These are phyloP conservation scores for Botryotinia narcissicola DNA, from an alignment of 2,329 filamentous ascomycete genomes.

Conservation along the genomic window DNA sequence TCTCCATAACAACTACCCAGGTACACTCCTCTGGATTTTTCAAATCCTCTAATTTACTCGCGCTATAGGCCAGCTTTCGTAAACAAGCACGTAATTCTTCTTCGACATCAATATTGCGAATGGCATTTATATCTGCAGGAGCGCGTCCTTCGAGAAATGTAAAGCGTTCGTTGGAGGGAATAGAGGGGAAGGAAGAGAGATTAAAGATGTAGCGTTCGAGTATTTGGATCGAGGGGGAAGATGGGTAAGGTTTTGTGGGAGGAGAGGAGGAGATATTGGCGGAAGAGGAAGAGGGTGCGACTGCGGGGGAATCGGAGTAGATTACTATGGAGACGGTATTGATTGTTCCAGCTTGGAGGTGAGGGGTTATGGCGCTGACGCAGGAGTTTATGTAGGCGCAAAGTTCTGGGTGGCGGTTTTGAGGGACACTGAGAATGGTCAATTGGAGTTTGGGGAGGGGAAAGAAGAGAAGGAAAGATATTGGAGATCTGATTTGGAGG, in stretches of 20 bases:
- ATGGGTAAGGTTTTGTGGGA: slow-evolving; percentile 38
- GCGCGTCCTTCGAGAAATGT: slow-evolving; percentile 38
- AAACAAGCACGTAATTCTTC: slow-evolving; percentile 71
- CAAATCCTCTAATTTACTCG: slow-evolving; percentile 54
- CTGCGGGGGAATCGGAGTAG: slow-evolving; percentile 21
- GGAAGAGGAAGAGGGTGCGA: neutral
- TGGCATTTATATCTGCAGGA: slow-evolving; percentile 20
- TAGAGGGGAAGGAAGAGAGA: slow-evolving; percentile 41
- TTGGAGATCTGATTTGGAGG: neutral
- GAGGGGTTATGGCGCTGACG: slow-evolving; percentile 1
- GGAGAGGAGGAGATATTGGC: neutral
- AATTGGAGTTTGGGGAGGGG: neutral
- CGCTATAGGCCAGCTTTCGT: slow-evolving; percentile 58
- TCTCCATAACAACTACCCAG: slow-evolving; percentile 73
- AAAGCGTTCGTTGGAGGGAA: slow-evolving; percentile 39
- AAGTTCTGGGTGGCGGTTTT: slow-evolving; percentile 67
- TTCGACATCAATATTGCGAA: slow-evolving; percentile 61
- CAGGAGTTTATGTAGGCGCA: slow-evolving; percentile 43
- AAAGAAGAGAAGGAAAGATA: neutral
- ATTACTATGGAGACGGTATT: slow-evolving; percentile 39
- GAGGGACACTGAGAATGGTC: slow-evolving; percentile 48
- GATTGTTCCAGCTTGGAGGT: slow-evolving; percentile 2
- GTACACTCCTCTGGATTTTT: slow-evolving; percentile 60
- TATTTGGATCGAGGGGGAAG: slow-evolving; percentile 26
- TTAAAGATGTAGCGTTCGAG: slow-evolving; percentile 46